These are phyloP conservation scores for Exophiala xenobiotica DNA, from an alignment of 2,329 filamentous ascomycete genomes.

Conservation along the genomic window DNA sequence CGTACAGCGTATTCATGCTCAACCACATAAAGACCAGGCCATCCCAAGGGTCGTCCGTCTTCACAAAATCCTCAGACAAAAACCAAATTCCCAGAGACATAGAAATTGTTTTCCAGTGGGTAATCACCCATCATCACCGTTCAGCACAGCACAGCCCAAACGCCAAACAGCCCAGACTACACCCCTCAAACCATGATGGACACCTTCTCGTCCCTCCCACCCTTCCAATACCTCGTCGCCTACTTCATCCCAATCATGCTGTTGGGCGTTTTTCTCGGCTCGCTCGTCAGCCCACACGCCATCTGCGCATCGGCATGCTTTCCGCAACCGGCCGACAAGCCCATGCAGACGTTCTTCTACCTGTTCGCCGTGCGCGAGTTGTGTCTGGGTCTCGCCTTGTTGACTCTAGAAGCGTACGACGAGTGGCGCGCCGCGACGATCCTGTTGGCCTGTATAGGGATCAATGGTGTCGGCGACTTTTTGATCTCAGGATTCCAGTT, in stretches of 20 bases:
- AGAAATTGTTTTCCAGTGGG: too few species aligned
- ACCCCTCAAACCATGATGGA: too few species aligned
- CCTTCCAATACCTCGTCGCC: slow-evolving; percentile 5
- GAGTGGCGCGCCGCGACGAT: slow-evolving; percentile 10
- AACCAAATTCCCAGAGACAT: too few species aligned
- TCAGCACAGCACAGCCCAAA: too few species aligned
- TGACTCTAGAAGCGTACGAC: slow-evolving; percentile 3
- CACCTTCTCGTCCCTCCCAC: too few species aligned
- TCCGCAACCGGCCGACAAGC: slow-evolving; percentile 4
- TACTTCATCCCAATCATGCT: slow-evolving; percentile 6
- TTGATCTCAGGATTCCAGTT: background rate
- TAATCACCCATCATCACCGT: too few species aligned
- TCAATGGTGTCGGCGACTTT: slow-evolving; percentile 13
- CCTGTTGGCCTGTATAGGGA: slow-evolving; percentile 4
- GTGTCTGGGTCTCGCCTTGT: slow-evolving; percentile 7
- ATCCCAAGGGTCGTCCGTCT: too few species aligned
- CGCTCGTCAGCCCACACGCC: background rate
- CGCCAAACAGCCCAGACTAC: too few species aligned
- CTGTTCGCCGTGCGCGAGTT: slow-evolving; percentile 13
- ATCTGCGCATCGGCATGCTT: slow-evolving; percentile 6
- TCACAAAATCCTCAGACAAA: too few species aligned
- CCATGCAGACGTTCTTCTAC: slow-evolving; percentile 4
- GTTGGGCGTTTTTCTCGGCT: slow-evolving; percentile 7
- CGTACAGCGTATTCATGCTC: too few species aligned
- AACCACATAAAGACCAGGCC: too few species aligned